A percentile compares a stretch with the other conserved stretches of the same genome.
These are phyloP conservation scores for Mycogone perniciosa DNA, from an alignment of 2,329 filamentous ascomycete genomes.

Conservation along the genomic window DNA sequence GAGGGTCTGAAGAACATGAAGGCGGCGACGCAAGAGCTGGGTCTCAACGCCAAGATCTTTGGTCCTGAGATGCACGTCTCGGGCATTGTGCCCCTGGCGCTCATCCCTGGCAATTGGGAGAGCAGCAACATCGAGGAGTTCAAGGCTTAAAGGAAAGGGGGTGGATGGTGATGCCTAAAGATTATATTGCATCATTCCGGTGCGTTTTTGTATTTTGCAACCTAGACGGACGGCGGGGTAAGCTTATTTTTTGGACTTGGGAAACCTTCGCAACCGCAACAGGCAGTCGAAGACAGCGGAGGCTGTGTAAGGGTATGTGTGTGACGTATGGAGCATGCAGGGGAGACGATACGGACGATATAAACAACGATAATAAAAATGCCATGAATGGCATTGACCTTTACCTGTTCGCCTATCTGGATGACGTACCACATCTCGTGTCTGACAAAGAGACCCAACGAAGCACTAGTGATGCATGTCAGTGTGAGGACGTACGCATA, in stretches of 20 bases:
- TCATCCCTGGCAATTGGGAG: constrained; percentile 60
- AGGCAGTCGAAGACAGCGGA: constrained; percentile 2
- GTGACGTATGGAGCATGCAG: constrained; percentile 6
- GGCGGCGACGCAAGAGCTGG: constrained; percentile 86
- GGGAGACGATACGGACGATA: constrained; percentile 8
- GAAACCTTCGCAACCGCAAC: constrained; percentile 5
- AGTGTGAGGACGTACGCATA: no score
- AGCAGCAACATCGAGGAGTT: constrained; percentile 57
- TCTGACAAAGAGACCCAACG: not conserved
- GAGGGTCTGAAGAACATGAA: constrained; percentile 99
- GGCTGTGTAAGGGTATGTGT: constrained; percentile 7
- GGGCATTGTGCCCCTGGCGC: constrained; percentile 90
- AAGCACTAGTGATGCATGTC: not conserved
- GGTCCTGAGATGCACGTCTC: constrained; percentile 89
- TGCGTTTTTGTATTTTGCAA: constrained; percentile 29
- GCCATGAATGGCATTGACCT: not conserved
- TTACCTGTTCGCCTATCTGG: not conserved
- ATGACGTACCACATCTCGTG: constrained; percentile 4
- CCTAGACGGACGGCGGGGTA: constrained; percentile 25
- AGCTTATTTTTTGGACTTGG: constrained; percentile 13
- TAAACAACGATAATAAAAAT: constrained; percentile 13
- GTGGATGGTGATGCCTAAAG: constrained; percentile 16
- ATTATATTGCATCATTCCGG: constrained; percentile 16
- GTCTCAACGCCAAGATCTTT: constrained; percentile 62
- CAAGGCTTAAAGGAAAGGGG: constrained; percentile 36